Evolutionary conservation across 106 monocot species (phyloP), one percentile per base, ranked within the genome.

Genomic region (Chionographis japonica): DNA sequence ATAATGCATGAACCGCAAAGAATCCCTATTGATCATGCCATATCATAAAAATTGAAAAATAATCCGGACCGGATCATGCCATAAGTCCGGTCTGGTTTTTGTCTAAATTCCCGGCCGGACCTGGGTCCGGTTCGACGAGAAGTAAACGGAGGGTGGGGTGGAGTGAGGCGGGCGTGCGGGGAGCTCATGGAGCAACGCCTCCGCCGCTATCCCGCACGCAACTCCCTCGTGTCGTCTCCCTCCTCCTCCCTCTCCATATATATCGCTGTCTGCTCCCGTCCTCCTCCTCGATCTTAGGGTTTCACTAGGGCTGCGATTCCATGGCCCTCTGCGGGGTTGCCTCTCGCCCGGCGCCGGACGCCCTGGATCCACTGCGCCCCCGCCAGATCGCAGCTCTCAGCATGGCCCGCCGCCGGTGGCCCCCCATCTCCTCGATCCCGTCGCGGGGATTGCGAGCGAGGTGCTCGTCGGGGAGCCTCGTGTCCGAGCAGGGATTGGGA

Each of bases 121-220:
- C 27, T 1, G 27, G 27, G 27, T 27, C 27, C 27, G 27, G 27
- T 0, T 27, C 27, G 27, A 27, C 27, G 27, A 27, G 27, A 27
- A 27, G 27, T 27, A 27, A 27, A 27, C 27, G 27, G 27, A 27
- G 27, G 27, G 61, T 19, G 15, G 13, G 15, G 5, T 4, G 19
- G 72, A 40, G 76, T 68, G 83, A 73, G 86, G 71, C 27, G 0
- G 60, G 81, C 83, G 65, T 72, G 79, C 79, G 67, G 3, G 4
- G 40, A 51, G 56, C 89, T 75, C 93, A 82, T 89, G 93, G 89
- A 40, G 70, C 52, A 77, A 74, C 74, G 74, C 79, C 57, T 8
- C 65, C 61, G 52, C 68, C 78, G 35, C 77, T 67, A 71, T 68
- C 87, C 80, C 17, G 37, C 94, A 94, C 94, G 94, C 88, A 83